Evolutionary conservation across 139 green algal species (phyloP).

Genomic region (Volvox reticuliferus): DNA sequence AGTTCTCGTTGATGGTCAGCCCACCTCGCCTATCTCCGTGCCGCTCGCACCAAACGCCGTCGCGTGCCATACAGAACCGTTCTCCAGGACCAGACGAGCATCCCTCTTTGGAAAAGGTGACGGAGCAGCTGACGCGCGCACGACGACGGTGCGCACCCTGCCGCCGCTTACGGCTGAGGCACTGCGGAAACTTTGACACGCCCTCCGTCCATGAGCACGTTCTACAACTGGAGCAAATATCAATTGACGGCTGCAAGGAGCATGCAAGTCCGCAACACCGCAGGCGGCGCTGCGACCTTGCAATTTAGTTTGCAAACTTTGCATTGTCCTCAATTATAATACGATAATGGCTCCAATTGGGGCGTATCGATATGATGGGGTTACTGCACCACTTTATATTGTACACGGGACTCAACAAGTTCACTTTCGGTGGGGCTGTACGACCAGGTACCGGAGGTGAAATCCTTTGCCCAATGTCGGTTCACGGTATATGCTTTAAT

Average conservation of each 20-base stretch:
- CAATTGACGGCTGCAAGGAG: conserved; percentile 27
- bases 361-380: too few relatives aligned
- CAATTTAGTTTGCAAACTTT: neutral
- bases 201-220: neutral
- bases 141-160: conserved; percentile 26
- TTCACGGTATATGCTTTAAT: too few relatives aligned
- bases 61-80: conserved; percentile 94
- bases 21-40: conserved; percentile 79
- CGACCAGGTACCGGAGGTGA: too few relatives aligned
- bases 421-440: too few relatives aligned
- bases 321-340: neutral
- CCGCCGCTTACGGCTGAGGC: neutral
- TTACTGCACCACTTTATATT: too few relatives aligned
- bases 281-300: conserved; percentile 1
- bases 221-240: neutral
- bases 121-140: neutral
- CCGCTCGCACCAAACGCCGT: conserved; percentile 89
- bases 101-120: conserved; percentile 63
- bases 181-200: neutral
- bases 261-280: conserved; percentile 34
- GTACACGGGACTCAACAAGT: too few relatives aligned
- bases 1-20: conserved; percentile 13
- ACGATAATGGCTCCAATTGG: too few relatives aligned
- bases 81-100: conserved; percentile 91
- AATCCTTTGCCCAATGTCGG: too few relatives aligned